Evolutionary conservation across 2,329 filamentous ascomycete species (phyloP), one percentile per base, ranked within the genome.

Genomic region (Talaromyces sp.): DNA sequence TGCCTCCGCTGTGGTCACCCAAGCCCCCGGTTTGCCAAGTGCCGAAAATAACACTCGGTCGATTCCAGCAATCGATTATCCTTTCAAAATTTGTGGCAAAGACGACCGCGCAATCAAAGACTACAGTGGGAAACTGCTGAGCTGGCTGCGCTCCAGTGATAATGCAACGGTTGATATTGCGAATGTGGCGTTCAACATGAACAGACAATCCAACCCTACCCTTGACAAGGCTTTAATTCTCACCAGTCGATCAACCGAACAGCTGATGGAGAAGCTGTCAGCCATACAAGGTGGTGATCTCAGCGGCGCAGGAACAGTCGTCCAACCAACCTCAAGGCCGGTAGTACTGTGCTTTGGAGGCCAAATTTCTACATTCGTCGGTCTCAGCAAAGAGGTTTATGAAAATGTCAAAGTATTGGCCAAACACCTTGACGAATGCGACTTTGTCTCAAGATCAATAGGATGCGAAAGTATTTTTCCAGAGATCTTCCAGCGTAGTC

Each of bases 271-370:
- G 9, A 73, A 75, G 28, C 56, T 74, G 9, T 30, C 56, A 10
- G 34, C 55, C 14, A 61, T 53, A 23, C 30, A 62, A 7, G 54
- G 16, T 36, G 53, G 51, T 53, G 23, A 28, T 31, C 18, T 58
- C 10, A 57, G 50, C 28, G 14, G 50, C 5, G 50, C 56, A 31
- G 61, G 59, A 23, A 31, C 55, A n/a, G 14, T 62, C 36, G 40
- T 31, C 16, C 58, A 54, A 42, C 36, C 27, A 3, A 30, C 18
- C 16, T 5, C 57, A 33, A 59, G 63, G 16, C 65, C 69, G 3
- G 67, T 79, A 1, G 64, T 80, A 2, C 66, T 81, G 0, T 70
- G 67, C 44, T 79, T 80, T 56, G 76, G 75, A 2, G 79, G 79
- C 1, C 79, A 81, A 56, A 68, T 65, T 2, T 68, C 68, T 5